These are phyloP conservation scores for Paecilomyces fulvus DNA, from an alignment of 2,329 filamentous ascomycete genomes.

Conservation along the genomic window DNA sequence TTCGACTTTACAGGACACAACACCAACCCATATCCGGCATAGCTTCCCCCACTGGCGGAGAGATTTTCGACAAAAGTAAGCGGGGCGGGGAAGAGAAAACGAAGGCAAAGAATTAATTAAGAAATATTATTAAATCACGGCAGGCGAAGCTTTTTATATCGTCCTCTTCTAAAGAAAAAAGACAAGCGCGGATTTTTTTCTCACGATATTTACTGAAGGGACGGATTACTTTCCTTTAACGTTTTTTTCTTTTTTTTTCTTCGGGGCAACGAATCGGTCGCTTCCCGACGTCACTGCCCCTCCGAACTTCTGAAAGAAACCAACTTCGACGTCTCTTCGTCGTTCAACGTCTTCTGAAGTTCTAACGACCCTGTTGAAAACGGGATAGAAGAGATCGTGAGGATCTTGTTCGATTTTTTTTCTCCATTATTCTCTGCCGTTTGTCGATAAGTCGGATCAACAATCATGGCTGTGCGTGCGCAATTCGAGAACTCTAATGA, in stretches of 20 bases:
- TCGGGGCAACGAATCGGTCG: not conserved
- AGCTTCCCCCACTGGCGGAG: not conserved
- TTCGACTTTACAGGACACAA: not conserved
- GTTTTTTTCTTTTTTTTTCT: not conserved
- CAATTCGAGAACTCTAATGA: conserved; percentile 45
- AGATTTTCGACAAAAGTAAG: not conserved
- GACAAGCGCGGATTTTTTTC: not conserved
- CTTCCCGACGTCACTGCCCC: not conserved
- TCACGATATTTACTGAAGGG: not conserved
- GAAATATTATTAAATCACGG: too few relatives aligned
- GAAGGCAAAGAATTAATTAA: not conserved
- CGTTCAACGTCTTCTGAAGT: not conserved
- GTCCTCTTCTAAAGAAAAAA: not conserved
- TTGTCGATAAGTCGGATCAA: conserved; percentile 1
- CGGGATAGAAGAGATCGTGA: not conserved
- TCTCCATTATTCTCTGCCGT: not conserved
- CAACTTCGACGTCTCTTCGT: conserved; percentile 1
- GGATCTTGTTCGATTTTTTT: not conserved
- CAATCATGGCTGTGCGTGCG: conserved; percentile 40
- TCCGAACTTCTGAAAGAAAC: conserved; percentile 5
- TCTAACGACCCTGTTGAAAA: not conserved
- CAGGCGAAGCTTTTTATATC: not conserved
- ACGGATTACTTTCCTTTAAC: not conserved
- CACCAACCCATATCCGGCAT: not conserved
- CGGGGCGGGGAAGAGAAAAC: not conserved